Base-by-base conservation (phyloP, 768 basidiomycete genomes). In the Hericium rajendrae region DNA sequence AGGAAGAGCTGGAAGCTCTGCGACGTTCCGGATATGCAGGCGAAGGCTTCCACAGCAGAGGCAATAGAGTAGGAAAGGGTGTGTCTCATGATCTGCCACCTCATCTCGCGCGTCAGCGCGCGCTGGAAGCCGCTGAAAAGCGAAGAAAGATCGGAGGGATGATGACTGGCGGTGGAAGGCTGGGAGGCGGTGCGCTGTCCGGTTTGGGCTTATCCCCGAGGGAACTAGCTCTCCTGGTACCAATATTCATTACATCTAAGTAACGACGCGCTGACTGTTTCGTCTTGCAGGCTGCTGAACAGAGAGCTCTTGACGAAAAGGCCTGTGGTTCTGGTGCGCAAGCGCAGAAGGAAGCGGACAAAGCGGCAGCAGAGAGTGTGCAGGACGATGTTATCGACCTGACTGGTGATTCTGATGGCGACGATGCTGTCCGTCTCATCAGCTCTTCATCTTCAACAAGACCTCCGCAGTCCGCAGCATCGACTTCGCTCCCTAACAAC, bases 1-100 rank as follows among this genome's bases (percentile, higher is more conserved):
- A 93, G 66, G 86, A 92, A 56, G 94, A 97, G 71, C 94, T 86
- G 63, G 87, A 89, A 41, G 82, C 77, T 2, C 76, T 97, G 6
- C 83, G 84, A 62, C 76, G 83, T 18, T 84, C 82, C 13, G 94
- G 94, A 0, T 97, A 94, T 69, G 76, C 85, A 5, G 93, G 94
- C 13, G 94, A 97, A 70, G 94, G 94, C 2, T 97, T 97, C 78
- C 83, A 83, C 68, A 76, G 85, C 24, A 72, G 77, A n/a, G 94
- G 94, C 1, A 74, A 74, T 12, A 73, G 84, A 24, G 67, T 97
- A 0, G 91, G 92, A n/a, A 64, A 64, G 6, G 79, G 81, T 37
- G 71, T 85, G 18, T 84, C 85, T 2, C 89, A 87, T 63, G 75
- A 89, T 66, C 65, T 88, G 0, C 81, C 89, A 2, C 79, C 78